Base-by-base conservation (phyloP, 2,329 filamentous ascomycete species). In the Cytospora piceae region DNA sequence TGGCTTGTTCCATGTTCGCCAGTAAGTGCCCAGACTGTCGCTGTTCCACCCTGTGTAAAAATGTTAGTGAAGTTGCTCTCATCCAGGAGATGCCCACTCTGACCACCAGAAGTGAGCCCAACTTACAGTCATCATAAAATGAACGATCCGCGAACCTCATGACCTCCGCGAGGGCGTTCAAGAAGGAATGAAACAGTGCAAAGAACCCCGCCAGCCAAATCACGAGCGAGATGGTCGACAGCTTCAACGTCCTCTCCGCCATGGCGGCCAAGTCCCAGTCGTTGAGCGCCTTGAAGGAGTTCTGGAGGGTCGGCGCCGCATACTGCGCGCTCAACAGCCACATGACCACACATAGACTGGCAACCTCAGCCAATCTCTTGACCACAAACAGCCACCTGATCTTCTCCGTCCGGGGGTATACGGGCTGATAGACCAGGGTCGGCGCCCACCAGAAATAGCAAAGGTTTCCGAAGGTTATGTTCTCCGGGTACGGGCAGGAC, bases 181-280 rank as follows among this genome's bases (percentile, higher is more conserved):
- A 81, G 68, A 92, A 89, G 1, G 92, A 94, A 74, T 99, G 95
- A 80, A 99, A 99, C 17, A 98, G 80, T 2, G 94, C 95, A 73
- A 97, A 98, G 83, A 99, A 99, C 7, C 95, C 94, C 1, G 94
- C 94, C 0, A 99, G 89, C 95, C 95, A 99, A 75, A 97, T 96
- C 69, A 97, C 90, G 34, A 98, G 85, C 22, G 92, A 96, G 68
- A 99, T 97, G 22, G 95, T 98, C 11, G 92, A 96, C 27, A 99
- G 85, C 78, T 99, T 99, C 83, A 99, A 89, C 29, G 97, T 82
- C 20, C 95, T 88, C 79, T 99, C 95, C 34, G 93, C 76, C 60
- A 98, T 96, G 49, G 91, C 91, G 15, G 90, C 81, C 54, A 96
- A 76, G 72, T 97, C 90, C 24, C 98, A 83, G 5, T 87, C 87